These are phyloP conservation scores for Eutrema salsugineum DNA, from an alignment of 441 rosid genomes.

Conservation along the genomic window DNA sequence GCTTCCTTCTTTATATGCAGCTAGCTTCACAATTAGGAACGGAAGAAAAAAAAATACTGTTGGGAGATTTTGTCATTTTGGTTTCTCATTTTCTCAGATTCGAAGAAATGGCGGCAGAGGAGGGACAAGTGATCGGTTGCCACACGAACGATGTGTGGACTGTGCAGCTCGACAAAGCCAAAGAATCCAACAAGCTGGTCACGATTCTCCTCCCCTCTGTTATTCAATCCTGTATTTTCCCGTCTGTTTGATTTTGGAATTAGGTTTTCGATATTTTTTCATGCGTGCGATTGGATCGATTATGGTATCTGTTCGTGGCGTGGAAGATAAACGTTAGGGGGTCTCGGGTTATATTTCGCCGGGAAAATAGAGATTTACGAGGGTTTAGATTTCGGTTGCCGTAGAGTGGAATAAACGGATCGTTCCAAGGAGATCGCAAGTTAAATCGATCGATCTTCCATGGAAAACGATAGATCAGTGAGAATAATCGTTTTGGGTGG, in stretches of 20 bases:
- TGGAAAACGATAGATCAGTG: not conserved
- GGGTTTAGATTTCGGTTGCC: not conserved
- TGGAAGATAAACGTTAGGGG: too few relatives aligned
- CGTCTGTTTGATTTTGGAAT: not conserved
- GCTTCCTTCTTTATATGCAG: not conserved
- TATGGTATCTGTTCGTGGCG: not conserved
- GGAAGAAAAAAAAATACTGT: not conserved
- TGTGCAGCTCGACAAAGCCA: constrained; percentile 22
- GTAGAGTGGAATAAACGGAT: not conserved
- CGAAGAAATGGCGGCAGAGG: constrained; percentile 33
- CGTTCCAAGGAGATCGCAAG: not conserved
- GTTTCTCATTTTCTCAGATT: not conserved
- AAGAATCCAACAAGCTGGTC: constrained; percentile 35
- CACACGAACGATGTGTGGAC: constrained; percentile 28
- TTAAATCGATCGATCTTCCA: not conserved
- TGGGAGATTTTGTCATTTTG: not conserved
- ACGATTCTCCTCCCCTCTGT: not conserved
- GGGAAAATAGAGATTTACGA: not conserved
- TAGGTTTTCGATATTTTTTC: not conserved
- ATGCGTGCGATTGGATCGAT: constrained; percentile 1
- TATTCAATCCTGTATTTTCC: not conserved
- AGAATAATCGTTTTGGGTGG: not conserved
- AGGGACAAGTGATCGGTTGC: constrained; percentile 35
- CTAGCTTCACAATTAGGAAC: not conserved
- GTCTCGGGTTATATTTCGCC: not conserved